Evolutionary conservation across 2,329 filamentous ascomycete species (phyloP).

Genomic region (Neopestalotiopsis sp.): DNA sequence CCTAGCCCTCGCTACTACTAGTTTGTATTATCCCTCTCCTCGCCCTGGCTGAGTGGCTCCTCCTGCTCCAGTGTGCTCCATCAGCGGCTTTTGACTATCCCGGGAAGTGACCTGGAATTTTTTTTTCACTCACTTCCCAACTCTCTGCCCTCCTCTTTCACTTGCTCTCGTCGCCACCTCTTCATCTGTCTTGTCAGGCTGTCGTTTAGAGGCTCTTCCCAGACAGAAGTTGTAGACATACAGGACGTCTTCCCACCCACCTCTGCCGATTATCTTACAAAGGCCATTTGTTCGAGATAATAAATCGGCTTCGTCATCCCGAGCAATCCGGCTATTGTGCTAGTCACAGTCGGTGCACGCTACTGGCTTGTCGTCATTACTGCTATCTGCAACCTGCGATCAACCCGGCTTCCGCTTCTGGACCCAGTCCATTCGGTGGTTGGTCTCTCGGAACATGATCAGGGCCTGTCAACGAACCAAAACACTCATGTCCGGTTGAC

Average conservation of each 20-base stretch:
- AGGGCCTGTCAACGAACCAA: not conserved
- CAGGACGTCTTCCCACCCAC: not conserved
- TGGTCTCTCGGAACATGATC: conserved; percentile 29
- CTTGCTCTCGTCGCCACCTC: not conserved
- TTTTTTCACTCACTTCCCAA: not conserved
- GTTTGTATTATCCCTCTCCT: not conserved
- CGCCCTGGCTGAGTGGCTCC: not conserved
- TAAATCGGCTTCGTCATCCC: not conserved
- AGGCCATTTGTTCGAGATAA: not conserved
- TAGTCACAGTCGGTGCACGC: not conserved
- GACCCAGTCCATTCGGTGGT: conserved; percentile 32
- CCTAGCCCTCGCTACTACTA: not conserved
- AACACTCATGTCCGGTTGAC: conserved; percentile 27
- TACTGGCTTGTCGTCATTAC: conserved; percentile 12
- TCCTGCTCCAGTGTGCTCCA: not conserved
- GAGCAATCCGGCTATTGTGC: not conserved
- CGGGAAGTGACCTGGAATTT: not conserved
- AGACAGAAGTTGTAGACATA: not conserved
- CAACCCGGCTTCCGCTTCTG: conserved; percentile 33
- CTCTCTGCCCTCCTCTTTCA: not conserved
- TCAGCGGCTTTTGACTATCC: not conserved
- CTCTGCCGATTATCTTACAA: not conserved
- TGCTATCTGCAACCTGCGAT: conserved; percentile 25
- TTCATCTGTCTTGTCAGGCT: not conserved
- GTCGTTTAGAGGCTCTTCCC: not conserved